Evolutionary conservation across 306 rosid species (phyloP).

Genomic region (Glycine soja): DNA sequence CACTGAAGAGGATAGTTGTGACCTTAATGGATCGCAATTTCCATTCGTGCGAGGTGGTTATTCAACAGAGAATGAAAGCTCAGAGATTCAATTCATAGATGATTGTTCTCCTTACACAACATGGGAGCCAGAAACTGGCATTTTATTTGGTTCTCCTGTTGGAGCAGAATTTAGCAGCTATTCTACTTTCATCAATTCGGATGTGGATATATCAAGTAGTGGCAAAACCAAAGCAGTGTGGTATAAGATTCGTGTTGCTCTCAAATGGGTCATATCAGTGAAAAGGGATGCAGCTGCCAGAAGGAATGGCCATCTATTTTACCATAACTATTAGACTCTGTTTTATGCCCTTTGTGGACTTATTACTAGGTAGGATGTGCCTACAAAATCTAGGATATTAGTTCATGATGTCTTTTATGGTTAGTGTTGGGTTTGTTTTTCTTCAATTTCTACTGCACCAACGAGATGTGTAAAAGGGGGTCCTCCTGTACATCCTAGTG

Average conservation of each 20-base stretch:
- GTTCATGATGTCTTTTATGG: background rate
- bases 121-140: constrained; percentile 43
- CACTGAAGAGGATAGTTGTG: constrained; percentile 43
- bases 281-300: constrained; percentile 51
- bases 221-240: constrained; percentile 61
- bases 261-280: constrained; percentile 56
- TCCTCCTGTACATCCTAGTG: constrained; percentile 38
- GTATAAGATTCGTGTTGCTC: constrained; percentile 53
- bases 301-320: constrained; percentile 47
- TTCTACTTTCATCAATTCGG: constrained; percentile 6
- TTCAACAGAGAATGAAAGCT: constrained; percentile 41
- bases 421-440: constrained; percentile 1
- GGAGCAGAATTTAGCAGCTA: constrained; percentile 41
- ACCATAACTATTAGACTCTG: constrained; percentile 28
- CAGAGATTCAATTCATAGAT: constrained; percentile 32
- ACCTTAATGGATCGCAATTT: constrained; percentile 23
- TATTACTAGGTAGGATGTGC: constrained; percentile 25
- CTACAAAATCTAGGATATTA: background rate
- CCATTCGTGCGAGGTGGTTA: constrained; percentile 31
- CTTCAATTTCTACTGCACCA: constrained; percentile 20
- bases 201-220: constrained; percentile 32
- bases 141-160: constrained; percentile 22
- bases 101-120: constrained; percentile 34
- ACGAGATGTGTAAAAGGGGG: constrained; percentile 32
- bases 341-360: background rate